Conservation (phyloP, 176 grass and related monocot genomes). For the Bromus sterilis region DNA sequence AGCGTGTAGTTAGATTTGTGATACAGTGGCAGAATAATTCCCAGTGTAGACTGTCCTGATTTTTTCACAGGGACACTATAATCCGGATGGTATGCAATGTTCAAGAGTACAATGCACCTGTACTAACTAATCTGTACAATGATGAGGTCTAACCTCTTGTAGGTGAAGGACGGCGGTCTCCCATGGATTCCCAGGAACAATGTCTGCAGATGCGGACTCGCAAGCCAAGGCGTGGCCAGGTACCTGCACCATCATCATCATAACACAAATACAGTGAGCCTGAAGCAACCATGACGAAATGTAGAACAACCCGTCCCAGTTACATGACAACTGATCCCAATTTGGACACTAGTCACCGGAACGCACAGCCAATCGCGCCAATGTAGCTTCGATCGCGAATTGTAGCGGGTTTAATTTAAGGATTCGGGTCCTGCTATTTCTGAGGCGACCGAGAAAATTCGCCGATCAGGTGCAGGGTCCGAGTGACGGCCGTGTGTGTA, state of each 20-base stretch:
- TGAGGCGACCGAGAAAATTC: not conserved
- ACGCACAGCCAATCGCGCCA: not conserved
- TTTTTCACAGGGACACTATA: not conserved
- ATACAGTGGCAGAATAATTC: not conserved
- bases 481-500: not conserved
- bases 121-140: not conserved
- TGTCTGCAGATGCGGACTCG: constrained; percentile 93
- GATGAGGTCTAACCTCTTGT: constrained; percentile 57
- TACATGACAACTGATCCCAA: too few relatives aligned
- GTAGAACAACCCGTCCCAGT: not conserved
- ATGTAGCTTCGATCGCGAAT: not conserved
- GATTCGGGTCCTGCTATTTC: not conserved
- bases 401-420: not conserved
- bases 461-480: not conserved
- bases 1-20: not conserved
- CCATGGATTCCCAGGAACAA: constrained; percentile 74
- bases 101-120: not conserved
- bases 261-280: constrained; percentile 1
- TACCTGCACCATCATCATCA: constrained; percentile 40
- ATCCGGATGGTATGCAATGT: not conserved
- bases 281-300: not conserved
- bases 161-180: constrained; percentile 56
- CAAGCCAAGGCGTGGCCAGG: constrained; percentile 78
- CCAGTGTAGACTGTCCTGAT: not conserved
- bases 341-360: too few relatives aligned